Conservation (phyloP, 495 filamentous ascomycete species). For the Bacidia rubella region DNA sequence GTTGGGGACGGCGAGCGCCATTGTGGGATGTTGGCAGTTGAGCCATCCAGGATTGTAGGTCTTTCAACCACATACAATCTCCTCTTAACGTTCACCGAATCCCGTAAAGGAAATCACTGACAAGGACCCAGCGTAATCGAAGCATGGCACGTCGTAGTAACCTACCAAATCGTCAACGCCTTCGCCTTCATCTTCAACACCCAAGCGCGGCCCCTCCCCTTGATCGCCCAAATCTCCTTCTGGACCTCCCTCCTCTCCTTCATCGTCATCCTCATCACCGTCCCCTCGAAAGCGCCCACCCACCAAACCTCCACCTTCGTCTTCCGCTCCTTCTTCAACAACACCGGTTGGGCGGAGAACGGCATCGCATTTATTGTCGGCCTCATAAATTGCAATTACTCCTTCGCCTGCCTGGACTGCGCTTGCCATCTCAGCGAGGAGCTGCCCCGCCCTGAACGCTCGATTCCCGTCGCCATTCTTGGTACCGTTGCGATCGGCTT, state of each 20-base stretch:
- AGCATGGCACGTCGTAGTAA: constrained; percentile 41
- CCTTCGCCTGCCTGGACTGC: constrained; percentile 46
- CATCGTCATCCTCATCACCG: constrained; percentile 40
- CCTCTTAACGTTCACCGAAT: neutral
- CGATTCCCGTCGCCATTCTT: constrained; percentile 41
- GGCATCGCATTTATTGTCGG: constrained; percentile 55
- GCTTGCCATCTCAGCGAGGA: constrained; percentile 54
- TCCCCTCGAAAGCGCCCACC: constrained; percentile 39
- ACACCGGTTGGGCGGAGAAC: constrained; percentile 44
- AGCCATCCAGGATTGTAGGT: constrained; percentile 43
- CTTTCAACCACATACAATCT: neutral
- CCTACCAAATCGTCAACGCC: constrained; percentile 39
- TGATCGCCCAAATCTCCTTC: constrained; percentile 34
- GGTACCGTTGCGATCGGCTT: constrained; percentile 47
- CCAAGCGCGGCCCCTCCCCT: constrained; percentile 38
- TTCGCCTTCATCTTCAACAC: constrained; percentile 48
- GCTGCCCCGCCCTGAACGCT: constrained; percentile 33
- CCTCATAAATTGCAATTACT: constrained; percentile 48
- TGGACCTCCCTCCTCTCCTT: constrained; percentile 41
- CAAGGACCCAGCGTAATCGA: constrained; percentile 26
- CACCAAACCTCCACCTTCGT: constrained; percentile 44
- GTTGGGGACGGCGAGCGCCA: constrained; percentile 35
- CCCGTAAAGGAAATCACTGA: neutral
- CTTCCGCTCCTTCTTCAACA: constrained; percentile 48
- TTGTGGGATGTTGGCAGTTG: constrained; percentile 45